phyloP scores from a whole-genome alignment of 768 basidiomycete genomes.

The Serpula lacrymans region DNA sequence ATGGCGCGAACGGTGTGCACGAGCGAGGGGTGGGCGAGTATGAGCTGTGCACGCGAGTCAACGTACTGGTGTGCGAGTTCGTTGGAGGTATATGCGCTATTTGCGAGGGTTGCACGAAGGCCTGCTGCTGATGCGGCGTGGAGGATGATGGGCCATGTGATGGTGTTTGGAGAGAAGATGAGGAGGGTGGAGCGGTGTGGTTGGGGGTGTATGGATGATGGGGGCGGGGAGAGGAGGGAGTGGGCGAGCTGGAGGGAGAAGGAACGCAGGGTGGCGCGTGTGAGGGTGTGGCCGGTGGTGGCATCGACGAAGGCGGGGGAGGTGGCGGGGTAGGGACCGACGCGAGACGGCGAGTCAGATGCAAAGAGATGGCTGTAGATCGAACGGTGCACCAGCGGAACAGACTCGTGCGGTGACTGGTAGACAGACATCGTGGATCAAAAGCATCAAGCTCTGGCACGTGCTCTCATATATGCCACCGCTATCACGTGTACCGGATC shows the following conservation, averaged over 20 bases:
- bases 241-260: conserved; percentile 55
- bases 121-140: conserved; percentile 57
- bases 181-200: conserved; percentile 43
- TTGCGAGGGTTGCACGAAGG: conserved; percentile 67
- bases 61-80: conserved; percentile 73
- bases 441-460: no score
- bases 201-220: conserved; percentile 45
- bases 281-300: conserved; percentile 48
- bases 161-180: conserved; percentile 67
- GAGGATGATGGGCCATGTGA: conserved; percentile 51
- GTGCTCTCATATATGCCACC: conserved; percentile 12
- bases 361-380: conserved; percentile 29
- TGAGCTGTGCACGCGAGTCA: conserved; percentile 59
- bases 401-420: conserved; percentile 16
- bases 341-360: conserved; percentile 15
- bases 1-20: conserved; percentile 53
- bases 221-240: conserved; percentile 48
- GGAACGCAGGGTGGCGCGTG: conserved; percentile 50
- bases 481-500: conserved; percentile 1
- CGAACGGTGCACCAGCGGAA: conserved; percentile 21
- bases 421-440: conserved; percentile 19
- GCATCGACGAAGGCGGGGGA: conserved; percentile 67
- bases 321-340: conserved; percentile 42
- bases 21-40: conserved; percentile 65
- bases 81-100: conserved; percentile 60